phyloP scores from a whole-genome alignment of 2,329 filamentous ascomycete species.

The Penicillium hesseltinei region DNA sequence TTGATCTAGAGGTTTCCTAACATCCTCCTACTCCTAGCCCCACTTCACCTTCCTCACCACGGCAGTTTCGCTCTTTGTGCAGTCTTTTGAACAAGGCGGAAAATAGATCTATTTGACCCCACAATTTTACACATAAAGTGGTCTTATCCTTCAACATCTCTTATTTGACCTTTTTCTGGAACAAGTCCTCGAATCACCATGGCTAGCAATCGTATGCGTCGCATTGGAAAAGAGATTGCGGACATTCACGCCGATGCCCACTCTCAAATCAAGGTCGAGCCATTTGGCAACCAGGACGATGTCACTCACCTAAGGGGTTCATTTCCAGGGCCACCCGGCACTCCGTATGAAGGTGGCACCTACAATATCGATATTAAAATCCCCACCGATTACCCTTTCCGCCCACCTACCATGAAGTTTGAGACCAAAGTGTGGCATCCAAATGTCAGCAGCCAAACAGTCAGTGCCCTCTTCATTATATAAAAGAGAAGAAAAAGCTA shows the following conservation, averaged over 20 bases:
- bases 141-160: not conserved
- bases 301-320: slow-evolving; percentile 79
- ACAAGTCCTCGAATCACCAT: slow-evolving; percentile 39
- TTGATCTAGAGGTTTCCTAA: not conserved
- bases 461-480: slow-evolving; percentile 47
- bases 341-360: slow-evolving; percentile 84
- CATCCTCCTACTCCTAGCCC: not conserved
- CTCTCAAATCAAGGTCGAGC: slow-evolving; percentile 71
- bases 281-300: slow-evolving; percentile 62
- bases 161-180: not conserved
- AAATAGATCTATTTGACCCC: not conserved
- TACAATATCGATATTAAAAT: slow-evolving; percentile 84
- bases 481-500: not conserved
- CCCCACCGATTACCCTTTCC: slow-evolving; percentile 87
- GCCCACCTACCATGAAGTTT: slow-evolving; percentile 86
- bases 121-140: not conserved
- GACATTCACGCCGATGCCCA: slow-evolving; percentile 61
- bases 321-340: slow-evolving; percentile 85
- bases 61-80: not conserved
- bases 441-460: slow-evolving; percentile 91
- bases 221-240: slow-evolving; percentile 51
- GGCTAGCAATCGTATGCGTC: slow-evolving; percentile 57
- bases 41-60: not conserved
- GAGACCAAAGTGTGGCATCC: slow-evolving; percentile 95
- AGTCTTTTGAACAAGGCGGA: not conserved